Evolutionary conservation across 495 filamentous ascomycete genomes (phyloP).

Genomic region (Aspergillus campestris): DNA sequence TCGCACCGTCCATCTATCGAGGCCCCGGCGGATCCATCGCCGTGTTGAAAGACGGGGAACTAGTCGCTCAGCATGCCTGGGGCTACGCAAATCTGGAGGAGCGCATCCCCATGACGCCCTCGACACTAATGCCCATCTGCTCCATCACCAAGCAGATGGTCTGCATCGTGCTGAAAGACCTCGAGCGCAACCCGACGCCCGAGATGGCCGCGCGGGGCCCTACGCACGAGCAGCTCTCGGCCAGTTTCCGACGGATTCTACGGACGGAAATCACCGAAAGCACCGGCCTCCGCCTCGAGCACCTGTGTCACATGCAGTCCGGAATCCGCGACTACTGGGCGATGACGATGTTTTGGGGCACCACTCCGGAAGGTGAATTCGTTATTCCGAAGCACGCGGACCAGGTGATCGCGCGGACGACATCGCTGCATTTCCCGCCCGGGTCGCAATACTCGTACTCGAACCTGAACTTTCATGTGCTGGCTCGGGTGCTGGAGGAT

Average conservation of each 20-base stretch:
- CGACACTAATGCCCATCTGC: conserved; percentile 24
- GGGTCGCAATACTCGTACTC: conserved; percentile 26
- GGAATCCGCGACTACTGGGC: conserved; percentile 31
- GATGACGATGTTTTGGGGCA: conserved; percentile 25
- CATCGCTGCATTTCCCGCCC: conserved; percentile 23
- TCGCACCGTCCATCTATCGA: neutral
- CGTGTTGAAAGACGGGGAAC: conserved; percentile 21
- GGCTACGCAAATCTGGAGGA: conserved; percentile 24
- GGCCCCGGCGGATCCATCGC: conserved; percentile 24
- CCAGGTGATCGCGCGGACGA: conserved; percentile 15
- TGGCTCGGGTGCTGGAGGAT: conserved; percentile 21
- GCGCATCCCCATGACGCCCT: conserved; percentile 14
- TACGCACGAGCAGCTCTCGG: conserved; percentile 12
- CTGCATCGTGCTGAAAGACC: conserved; percentile 20
- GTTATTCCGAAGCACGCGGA: conserved; percentile 3
- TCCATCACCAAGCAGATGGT: conserved; percentile 31
- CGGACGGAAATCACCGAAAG: conserved; percentile 9
- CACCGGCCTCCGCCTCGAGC: conserved; percentile 14
- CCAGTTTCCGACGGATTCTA: conserved; percentile 13
- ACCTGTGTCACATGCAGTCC: conserved; percentile 25
- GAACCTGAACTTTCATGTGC: conserved; percentile 25
- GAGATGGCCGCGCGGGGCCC: conserved; percentile 13
- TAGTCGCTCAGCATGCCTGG: conserved; percentile 21
- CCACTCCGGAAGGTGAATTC: conserved; percentile 23
- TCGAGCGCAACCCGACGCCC: conserved; percentile 18